Evolutionary conservation across 768 basidiomycete species (phyloP).

Genomic region (Pisolithus microcarpus): DNA sequence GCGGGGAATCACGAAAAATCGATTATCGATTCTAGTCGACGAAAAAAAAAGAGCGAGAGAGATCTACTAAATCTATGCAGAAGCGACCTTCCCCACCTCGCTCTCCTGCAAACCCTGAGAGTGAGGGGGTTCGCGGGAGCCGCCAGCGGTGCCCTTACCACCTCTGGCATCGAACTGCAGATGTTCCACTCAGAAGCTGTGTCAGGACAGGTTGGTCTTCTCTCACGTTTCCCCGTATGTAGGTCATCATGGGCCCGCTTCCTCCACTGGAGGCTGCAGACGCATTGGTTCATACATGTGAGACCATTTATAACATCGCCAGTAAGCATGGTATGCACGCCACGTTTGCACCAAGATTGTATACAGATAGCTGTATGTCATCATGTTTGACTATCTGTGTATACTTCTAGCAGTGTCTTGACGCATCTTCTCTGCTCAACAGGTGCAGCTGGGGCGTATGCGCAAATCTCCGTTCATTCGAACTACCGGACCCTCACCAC

Average conservation of each 20-base stretch:
- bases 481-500: conserved; percentile 2
- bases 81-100: too few species aligned
- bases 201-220: conserved; percentile 43
- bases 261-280: conserved; percentile 54
- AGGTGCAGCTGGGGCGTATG: conserved; percentile 47
- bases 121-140: too few species aligned
- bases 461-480: conserved; percentile 53
- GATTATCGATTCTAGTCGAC: too few species aligned
- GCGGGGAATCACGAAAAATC: too few species aligned
- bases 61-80: too few species aligned
- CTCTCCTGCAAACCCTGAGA: too few species aligned
- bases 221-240: background rate
- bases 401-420: background rate
- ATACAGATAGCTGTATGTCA: conserved; percentile 26
- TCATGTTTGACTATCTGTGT: background rate
- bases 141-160: conserved; percentile 27
- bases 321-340: conserved; percentile 49
- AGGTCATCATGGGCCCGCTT: conserved; percentile 53
- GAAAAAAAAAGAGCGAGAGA: too few species aligned
- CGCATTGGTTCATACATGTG: conserved; percentile 50
- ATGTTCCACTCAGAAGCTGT: conserved; percentile 60
- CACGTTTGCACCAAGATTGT: conserved; percentile 51
- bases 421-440: background rate
- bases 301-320: conserved; percentile 54
- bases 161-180: conserved; percentile 46